phyloP scores from a whole-genome alignment of 768 basidiomycete genomes.

The Tulasnella sp. region DNA sequence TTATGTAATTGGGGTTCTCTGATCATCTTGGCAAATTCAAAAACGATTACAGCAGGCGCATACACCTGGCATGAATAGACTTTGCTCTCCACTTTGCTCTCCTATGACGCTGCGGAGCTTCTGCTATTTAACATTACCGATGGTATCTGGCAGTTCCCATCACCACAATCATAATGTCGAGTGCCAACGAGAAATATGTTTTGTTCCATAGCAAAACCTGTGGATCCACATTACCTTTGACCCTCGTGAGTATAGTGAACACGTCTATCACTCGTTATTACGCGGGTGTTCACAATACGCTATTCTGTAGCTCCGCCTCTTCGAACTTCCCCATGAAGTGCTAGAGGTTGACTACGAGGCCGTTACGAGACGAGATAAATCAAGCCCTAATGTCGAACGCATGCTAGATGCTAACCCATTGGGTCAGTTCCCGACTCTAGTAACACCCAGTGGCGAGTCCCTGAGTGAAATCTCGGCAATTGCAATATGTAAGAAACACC shows the following conservation, averaged over 20 bases:
- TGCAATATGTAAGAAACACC: background rate
- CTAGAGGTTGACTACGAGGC: background rate
- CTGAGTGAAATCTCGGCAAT: constrained; percentile 10
- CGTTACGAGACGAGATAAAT: background rate
- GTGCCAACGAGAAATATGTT: no score
- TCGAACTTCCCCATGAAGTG: constrained; percentile 1
- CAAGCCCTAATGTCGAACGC: constrained; percentile 4
- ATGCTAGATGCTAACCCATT: constrained; percentile 3
- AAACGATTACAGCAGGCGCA: no score
- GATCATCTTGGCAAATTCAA: no score
- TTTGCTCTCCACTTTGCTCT: no score
- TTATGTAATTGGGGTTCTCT: no score
- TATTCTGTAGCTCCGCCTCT: background rate
- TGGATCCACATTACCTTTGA: constrained; percentile 2
- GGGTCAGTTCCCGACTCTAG: constrained; percentile 10
- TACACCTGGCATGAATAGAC: no score
- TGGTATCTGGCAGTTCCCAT: no score
- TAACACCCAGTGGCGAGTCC: constrained; percentile 1
- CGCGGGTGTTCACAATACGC: background rate
- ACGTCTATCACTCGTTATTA: no score
- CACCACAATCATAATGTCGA: no score
- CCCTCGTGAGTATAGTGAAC: background rate
- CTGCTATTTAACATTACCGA: no score
- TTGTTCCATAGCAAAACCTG: background rate
- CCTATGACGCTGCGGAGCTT: no score